phyloP scores from a whole-genome alignment of 2,329 filamentous ascomycete genomes.

The Leptographium flavum region DNA sequence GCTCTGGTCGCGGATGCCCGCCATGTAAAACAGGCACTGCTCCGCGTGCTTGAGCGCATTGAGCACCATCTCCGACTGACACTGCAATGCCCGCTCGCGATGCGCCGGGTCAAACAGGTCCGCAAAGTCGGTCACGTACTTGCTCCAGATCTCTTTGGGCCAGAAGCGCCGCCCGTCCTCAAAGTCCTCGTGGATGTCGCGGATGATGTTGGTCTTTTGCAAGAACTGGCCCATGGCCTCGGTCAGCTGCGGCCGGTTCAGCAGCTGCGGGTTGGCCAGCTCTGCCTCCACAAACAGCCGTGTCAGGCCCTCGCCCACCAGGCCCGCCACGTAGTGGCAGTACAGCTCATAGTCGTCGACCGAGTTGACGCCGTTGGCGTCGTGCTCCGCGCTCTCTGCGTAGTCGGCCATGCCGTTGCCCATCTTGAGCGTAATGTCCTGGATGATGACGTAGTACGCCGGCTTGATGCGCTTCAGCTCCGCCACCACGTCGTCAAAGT shows the following conservation, averaged over 20 bases:
- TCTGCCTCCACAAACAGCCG: slow-evolving; percentile 76
- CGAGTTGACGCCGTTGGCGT: slow-evolving; percentile 66
- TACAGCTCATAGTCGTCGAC: slow-evolving; percentile 88
- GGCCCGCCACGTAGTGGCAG: slow-evolving; percentile 94
- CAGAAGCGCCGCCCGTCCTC: slow-evolving; percentile 83
- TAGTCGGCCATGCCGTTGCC: slow-evolving; percentile 98
- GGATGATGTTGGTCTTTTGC: slow-evolving; percentile 98
- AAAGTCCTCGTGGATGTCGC: slow-evolving; percentile 82
- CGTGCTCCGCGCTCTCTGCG: slow-evolving; percentile 67
- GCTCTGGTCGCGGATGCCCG: slow-evolving; percentile 84
- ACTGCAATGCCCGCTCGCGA: slow-evolving; percentile 63
- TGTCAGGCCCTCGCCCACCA: slow-evolving; percentile 92
- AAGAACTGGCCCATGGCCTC: slow-evolving; percentile 97
- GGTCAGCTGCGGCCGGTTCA: slow-evolving; percentile 65
- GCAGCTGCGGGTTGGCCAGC: slow-evolving; percentile 72
- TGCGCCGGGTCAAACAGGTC: slow-evolving; percentile 79
- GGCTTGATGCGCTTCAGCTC: slow-evolving; percentile 85
- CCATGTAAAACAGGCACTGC: slow-evolving; percentile 96
- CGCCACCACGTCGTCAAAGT: slow-evolving; percentile 74
- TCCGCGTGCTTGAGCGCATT: slow-evolving; percentile 77
- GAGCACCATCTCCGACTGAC: slow-evolving; percentile 86
- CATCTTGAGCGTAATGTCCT: slow-evolving; percentile 89
- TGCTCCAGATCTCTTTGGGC: slow-evolving; percentile 93
- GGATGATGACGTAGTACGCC: slow-evolving; percentile 72
- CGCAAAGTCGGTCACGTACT: slow-evolving; percentile 79